Conservation (phyloP, 768 basidiomycete genomes). For the Mycena vulgaris region DNA sequence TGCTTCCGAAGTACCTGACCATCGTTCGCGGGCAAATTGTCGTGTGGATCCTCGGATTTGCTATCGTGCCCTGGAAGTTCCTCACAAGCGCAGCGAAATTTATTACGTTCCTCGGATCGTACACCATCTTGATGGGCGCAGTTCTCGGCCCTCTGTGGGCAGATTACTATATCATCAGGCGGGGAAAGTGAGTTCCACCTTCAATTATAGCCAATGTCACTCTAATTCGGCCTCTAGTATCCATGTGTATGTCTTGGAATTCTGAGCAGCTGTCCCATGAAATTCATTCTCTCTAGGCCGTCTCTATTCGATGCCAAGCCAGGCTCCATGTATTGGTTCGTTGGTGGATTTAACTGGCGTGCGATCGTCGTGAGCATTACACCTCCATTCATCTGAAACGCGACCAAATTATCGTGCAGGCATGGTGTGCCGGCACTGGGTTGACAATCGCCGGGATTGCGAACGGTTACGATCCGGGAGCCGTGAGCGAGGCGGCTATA, state of each 20-base stretch:
- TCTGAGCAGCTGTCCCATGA: background rate
- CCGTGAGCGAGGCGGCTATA: slow-evolving; percentile 28
- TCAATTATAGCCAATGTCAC: background rate
- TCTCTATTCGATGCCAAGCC: slow-evolving; percentile 32
- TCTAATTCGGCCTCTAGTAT: slow-evolving; percentile 8
- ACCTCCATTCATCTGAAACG: background rate
- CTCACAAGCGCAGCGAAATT: slow-evolving; percentile 37
- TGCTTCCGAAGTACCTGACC: slow-evolving; percentile 41
- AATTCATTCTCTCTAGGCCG: slow-evolving; percentile 22
- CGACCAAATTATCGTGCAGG: slow-evolving; percentile 5
- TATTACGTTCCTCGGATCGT: slow-evolving; percentile 37
- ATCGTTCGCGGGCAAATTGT: slow-evolving; percentile 43
- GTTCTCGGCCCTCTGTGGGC: slow-evolving; percentile 35
- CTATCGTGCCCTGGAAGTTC: slow-evolving; percentile 44
- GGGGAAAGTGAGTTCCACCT: slow-evolving; percentile 29
- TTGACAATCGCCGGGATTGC: slow-evolving; percentile 37
- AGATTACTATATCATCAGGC: slow-evolving; percentile 33
- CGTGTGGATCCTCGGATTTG: slow-evolving; percentile 40
- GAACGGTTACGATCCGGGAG: slow-evolving; percentile 23
- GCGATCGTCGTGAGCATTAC: slow-evolving; percentile 31
- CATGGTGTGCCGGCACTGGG: slow-evolving; percentile 33
- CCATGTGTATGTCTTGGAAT: slow-evolving; percentile 30
- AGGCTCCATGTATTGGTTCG: slow-evolving; percentile 36
- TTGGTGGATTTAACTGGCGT: slow-evolving; percentile 37
- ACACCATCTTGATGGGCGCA: slow-evolving; percentile 35